Base-by-base conservation (phyloP, 2,329 filamentous ascomycete species). In the Aspergillus sp. region DNA sequence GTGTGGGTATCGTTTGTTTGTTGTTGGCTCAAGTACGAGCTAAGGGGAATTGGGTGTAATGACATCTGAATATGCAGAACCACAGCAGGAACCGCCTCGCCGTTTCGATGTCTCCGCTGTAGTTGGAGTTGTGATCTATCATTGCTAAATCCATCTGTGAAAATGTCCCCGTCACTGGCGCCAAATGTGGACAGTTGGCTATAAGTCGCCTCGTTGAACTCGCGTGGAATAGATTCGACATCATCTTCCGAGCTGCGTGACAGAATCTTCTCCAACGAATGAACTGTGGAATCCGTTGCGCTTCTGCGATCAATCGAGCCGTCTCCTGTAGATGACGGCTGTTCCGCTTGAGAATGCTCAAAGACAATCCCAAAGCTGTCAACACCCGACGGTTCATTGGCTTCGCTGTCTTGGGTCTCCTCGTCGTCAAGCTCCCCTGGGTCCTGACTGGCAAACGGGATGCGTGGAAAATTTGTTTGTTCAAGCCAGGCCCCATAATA, bases 31-130 rank as follows among this genome's bases (percentile, higher is more conserved):
- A 89, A 69, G 64, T 85, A 88, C 1, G 83, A 81, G 8, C 82
- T 79, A 11, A 89, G 76, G 2, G 84, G 87, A 52, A 86, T 77
- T 1, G 86, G 85, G 68, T 87, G 84, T 3, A 86, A 76, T 4
- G 83, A 84, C 85, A 89, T 89, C 66, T 89, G 86, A n/a, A 89
- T 85, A 68, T 88, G 86, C 8, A 89, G 75, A 5, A 82, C 81
- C 11, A 86, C 66, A 19, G 73, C 69, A 22, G 70, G 74, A 4
- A 68, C 63, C 40, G 73, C 68, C 22, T 66, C 57, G 2, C 64
- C 60, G 34, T 68, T 57, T 45, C 63, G 65, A 55, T 37, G 54
- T 37, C 65, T 65, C 40, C 57, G 62, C 52, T 68, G 66, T 33
- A 72, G 55, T 62, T 72, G 70, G 39, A 71, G 61, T 37, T 70